Evolutionary conservation across 345 rosid genomes (phyloP), one percentile per base, ranked within the genome.

Genomic region (Eucalyptus marginata): DNA sequence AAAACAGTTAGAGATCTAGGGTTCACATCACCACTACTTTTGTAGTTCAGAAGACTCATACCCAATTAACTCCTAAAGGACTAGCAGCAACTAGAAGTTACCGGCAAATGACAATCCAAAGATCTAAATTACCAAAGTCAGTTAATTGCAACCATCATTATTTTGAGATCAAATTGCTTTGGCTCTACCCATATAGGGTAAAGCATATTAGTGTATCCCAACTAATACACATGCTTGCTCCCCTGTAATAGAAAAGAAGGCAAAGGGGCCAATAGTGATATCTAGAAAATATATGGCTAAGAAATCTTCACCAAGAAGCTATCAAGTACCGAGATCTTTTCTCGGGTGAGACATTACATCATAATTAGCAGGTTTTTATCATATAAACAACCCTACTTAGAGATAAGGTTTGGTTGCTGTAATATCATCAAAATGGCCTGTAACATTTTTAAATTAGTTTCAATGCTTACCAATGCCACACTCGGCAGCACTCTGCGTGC

Each of bases 401-500:
- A 76, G 47, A 86, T 31, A 47, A 27, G 44, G 52, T 20, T 51
- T 85, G 40, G 51, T 49, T 85, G 54, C 22, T 51, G 58, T 50
- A 86, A 49, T 33, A 36, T 44, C 68, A 58, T 89, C 90, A 91
- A 83, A 79, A 79, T 52, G 40, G 68, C 54, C 24, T 36, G 4
- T 36, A 51, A 71, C 44, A 71, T 71, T 71, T 33, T 71, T 44
- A 71, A 5, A 71, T 40, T 71, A 71, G 25, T 71, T 10, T 33
- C 46, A 71, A 87, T 68, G 71, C 93, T 93, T 90, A 97, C 99
- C 99, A 88, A 98, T 96, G 88, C 96, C 95, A 91, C 96, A 99
- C 91, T 98, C 99, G 25, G 99, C 99, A 90, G 99, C 99, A 96
- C 99, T 98, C 91, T 98, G 99, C 24, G 99, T 97, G 92, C 99